Conservation (phyloP, 225 moss, liverwort and hornwort genomes). For the Marchantia paleacea region DNA sequence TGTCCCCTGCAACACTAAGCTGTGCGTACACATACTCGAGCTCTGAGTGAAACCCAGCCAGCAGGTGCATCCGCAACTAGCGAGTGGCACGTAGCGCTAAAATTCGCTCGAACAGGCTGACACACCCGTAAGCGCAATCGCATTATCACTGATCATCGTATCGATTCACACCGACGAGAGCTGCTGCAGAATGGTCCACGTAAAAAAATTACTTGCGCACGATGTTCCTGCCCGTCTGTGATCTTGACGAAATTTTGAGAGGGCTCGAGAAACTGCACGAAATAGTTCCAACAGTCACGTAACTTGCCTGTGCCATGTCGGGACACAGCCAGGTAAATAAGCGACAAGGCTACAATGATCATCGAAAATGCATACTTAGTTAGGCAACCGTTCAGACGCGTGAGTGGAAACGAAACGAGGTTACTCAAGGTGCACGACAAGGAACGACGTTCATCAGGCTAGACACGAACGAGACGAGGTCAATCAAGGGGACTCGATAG, state of each 20-base stretch:
- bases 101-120: conserved; percentile 31
- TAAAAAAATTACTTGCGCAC: conserved; percentile 33
- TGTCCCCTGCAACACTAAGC: conserved; percentile 31
- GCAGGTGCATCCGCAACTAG: conserved; percentile 21
- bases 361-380: conserved; percentile 40
- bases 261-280: conserved; percentile 52
- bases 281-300: conserved; percentile 51
- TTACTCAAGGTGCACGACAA: conserved; percentile 31
- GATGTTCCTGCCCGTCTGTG: conserved; percentile 45
- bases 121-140: conserved; percentile 28
- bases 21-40: conserved; percentile 25
- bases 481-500: conserved; percentile 15
- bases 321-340: conserved; percentile 39
- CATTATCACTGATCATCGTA: conserved; percentile 29
- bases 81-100: conserved; percentile 31
- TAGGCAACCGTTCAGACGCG: conserved; percentile 33
- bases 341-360: conserved; percentile 31
- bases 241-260: conserved; percentile 40
- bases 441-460: conserved; percentile 30
- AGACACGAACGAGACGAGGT: conserved; percentile 26
- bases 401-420: conserved; percentile 31
- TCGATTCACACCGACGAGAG: conserved; percentile 39
- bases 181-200: conserved; percentile 42
- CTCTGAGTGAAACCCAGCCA: conserved; percentile 23
- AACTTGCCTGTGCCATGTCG: conserved; percentile 39